Evolutionary conservation across 2,329 filamentous ascomycete species (phyloP).

Genomic region (Capronia epimyces): DNA sequence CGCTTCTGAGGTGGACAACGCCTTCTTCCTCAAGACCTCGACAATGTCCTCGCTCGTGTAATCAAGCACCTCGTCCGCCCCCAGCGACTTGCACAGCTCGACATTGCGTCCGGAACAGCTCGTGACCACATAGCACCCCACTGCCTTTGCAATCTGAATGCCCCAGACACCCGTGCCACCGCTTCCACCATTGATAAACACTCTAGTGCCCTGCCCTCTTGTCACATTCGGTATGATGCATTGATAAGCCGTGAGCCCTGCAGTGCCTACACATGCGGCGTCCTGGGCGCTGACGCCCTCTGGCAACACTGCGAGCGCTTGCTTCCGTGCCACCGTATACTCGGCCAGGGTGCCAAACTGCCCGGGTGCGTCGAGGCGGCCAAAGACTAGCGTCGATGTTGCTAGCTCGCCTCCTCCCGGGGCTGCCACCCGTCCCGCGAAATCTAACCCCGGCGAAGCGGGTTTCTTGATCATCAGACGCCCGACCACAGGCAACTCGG

Average conservation of each 20-base stretch:
- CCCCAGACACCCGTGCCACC: conserved; percentile 57
- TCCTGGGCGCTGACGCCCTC: conserved; percentile 40
- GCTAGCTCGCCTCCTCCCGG: conserved; percentile 34
- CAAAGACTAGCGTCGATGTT: conserved; percentile 51
- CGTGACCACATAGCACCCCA: conserved; percentile 55
- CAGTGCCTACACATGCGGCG: conserved; percentile 43
- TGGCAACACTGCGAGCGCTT: conserved; percentile 39
- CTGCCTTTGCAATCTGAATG: conserved; percentile 58
- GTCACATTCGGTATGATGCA: conserved; percentile 44
- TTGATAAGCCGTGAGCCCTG: conserved; percentile 47
- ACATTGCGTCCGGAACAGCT: conserved; percentile 56
- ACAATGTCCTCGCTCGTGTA: conserved; percentile 51
- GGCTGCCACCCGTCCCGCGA: conserved; percentile 43
- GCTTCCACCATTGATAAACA: conserved; percentile 61
- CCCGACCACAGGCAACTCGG: conserved; percentile 46
- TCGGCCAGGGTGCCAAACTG: conserved; percentile 43
- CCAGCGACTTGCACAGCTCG: conserved; percentile 52
- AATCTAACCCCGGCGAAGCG: conserved; percentile 49
- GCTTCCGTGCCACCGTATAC: conserved; percentile 37
- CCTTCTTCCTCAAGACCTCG: conserved; percentile 40
- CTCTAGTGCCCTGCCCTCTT: conserved; percentile 43
- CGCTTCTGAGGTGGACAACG: not conserved
- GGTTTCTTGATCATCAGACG: conserved; percentile 39
- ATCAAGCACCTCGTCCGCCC: conserved; percentile 60
- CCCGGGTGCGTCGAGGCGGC: conserved; percentile 32